Base-by-base conservation (phyloP, 2,329 filamentous ascomycete species). In the Botrytis aclada region DNA sequence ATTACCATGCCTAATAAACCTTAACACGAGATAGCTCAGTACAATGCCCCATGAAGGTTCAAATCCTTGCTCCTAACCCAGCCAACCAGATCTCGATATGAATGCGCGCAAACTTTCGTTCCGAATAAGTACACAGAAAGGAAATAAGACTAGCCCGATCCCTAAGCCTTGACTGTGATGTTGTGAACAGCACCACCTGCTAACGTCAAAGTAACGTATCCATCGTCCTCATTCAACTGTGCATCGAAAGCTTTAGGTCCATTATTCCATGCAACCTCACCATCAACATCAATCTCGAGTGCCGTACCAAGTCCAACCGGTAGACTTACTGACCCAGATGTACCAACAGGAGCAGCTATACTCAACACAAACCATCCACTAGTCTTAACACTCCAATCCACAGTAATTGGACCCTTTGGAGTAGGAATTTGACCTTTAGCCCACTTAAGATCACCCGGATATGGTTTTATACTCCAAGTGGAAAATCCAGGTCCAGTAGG, bases 341-440 rank as follows among this genome's bases (percentile, higher is more conserved):
- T 77, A 0, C 78, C 78, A 12, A 60, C 65, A 6, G 84, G 83
- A 22, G 81, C 76, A 25, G 73, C 75, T 1, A 83, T 78, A 32
- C 70, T 76, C n/a, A 85, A 61, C 1, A 70, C 73, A 45, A 84
- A 79, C 22, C 70, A 41, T 0, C 76, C 76, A 20, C 73, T 71
- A 8, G 56, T 61, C 37, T 70, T 72, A n/a, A 74, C 76, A 67
- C 78, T 77, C 85, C 85, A 86, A 10, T 78, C 75, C 1, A 85
- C 83, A 10, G 51, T 74, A 6, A 86, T 81, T 6, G 77, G 78
- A 0, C 83, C 83, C 39, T 78, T 74, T 0, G 84, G 84, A 5
- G 85, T 85, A 0, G 83, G 82, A 22, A 86, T 83, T 1, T 79
- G 75, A 1, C 84, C 85, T 58, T 80, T 80, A 0, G 85, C 84